Conservation (phyloP, 2,329 filamentous ascomycete species). For the Claviceps fusiformis region DNA sequence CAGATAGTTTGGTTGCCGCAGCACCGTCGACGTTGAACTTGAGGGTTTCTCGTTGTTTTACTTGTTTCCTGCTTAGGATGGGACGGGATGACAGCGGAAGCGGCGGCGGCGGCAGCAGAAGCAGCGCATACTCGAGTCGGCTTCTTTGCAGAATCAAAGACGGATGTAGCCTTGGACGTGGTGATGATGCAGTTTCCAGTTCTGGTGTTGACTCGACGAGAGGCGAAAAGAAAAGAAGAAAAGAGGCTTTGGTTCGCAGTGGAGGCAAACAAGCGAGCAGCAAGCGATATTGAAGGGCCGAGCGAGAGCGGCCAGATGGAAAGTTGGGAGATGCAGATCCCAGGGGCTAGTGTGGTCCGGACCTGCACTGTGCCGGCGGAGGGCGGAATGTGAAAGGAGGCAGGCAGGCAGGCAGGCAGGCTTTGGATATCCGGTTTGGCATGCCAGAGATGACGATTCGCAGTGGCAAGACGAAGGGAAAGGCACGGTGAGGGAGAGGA, state of each 20-base stretch:
- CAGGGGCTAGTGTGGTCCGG: not conserved
- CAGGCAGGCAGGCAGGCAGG: not conserved
- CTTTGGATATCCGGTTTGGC: not conserved
- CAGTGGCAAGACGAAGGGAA: not conserved
- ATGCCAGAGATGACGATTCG: not conserved
- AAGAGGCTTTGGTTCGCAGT: not conserved
- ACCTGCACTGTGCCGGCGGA: not conserved
- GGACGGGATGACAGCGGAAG: not conserved
- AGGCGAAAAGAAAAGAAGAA: no score
- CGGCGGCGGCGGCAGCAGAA: no score
- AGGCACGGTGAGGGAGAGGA: not conserved
- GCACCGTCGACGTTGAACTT: not conserved
- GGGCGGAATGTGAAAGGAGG: not conserved
- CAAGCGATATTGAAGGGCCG: not conserved
- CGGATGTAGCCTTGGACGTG: not conserved
- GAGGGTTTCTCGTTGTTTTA: not conserved
- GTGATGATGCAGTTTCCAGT: slow-evolving; percentile 1
- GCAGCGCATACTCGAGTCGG: not conserved
- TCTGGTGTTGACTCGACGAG: not conserved
- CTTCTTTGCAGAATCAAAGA: not conserved
- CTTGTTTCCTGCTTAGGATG: not conserved
- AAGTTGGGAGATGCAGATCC: not conserved
- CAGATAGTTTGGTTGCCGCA: not conserved
- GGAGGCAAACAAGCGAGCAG: not conserved
- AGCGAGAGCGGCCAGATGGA: not conserved